Evolutionary conservation across 352 stramenopile genomes (phyloP), one percentile per base, ranked within the genome.

Genomic region (Phytophthora megakarya): DNA sequence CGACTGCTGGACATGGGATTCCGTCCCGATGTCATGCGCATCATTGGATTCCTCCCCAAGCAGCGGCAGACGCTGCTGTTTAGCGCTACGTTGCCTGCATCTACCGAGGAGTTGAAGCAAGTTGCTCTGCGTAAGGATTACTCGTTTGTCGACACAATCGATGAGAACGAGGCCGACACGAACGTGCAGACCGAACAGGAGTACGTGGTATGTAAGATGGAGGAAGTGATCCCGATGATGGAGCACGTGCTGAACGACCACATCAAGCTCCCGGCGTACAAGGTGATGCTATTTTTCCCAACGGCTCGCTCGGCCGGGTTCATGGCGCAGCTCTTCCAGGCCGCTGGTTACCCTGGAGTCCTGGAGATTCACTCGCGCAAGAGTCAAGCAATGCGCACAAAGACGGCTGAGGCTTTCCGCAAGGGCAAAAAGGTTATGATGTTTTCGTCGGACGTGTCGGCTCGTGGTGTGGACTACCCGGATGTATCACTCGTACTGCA

Each of bases 291-390:
- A 9, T 99, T 99, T 75, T 96, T 97, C 74, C 89, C 88, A 8
- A 98, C 92, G 7, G 92, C 92, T 25, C 84, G 92, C 30, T 76
- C 94, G 9, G 89, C 92, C 3, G 76, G 89, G 51, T 96, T 97
- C 72, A 93, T 94, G 76, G 85, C 91, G 9, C 81, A 97, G 60
- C 83, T 99, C 37, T 98, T 98, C 65, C 77, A 80, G 23, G 73
- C 70, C 9, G 79, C 81, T 25, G 80, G 81, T 3, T 92, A 86
- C 50, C 72, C 76, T 26, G 75, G 77, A 32, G 86, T 98, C 21
- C 77, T 98, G 2, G 95, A 99, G 70, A 98, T 99, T 45, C 97
- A 99, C 80, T 98, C 93, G 21, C 81, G 92, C 48, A 99, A 98
- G 85, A 96, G 84, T 52, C 96, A 99, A 72, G 69, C 75, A 0